Base-by-base conservation (phyloP, 768 basidiomycete species). In the Nevesoporus exiguus region DNA sequence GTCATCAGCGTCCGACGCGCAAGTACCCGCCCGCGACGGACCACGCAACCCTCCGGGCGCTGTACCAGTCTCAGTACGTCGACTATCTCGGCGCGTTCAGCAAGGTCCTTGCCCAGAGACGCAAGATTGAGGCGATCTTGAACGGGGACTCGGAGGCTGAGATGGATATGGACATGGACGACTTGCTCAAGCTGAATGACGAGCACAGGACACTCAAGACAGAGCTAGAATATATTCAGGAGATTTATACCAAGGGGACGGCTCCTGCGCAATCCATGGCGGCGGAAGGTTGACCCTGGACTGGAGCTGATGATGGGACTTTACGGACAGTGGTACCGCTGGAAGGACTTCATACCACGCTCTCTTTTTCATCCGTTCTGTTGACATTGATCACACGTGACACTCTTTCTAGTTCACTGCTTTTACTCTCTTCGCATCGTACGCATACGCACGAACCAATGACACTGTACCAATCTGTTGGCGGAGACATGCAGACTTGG, bases 101-200 rank as follows among this genome's bases (percentile, higher is more conserved):
- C 30, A 71, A 76, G 62, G 65, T 85, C 44, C 64, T 76, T 22
- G 71, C 71, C 7, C 79, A 85, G 65, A 80, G 79, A 61, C 65
- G 69, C 45, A 80, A 77, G 61, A 73, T 84, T 29, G 77, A 82
- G 66, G 74, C 71, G n/a, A 64, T 84, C 46, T 63, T 88, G 37
- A 75, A 73, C 21, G 74, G 69, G 36, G 83, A 82, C 58, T 82
- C 80, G 11, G 81, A 81, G 50, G 78, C 72, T 7, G 84, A 84
- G 56, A 63, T 74, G 19, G 81, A 82, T 44, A 65, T 85, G 74
- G 78, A 78, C 55, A 64, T 72, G 3, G 81, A 85, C 31, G 84
- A 82, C 15, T 56, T 86, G 53, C 60, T 67, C 49, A 74, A 72
- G 50, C 61, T 85, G 24, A 74, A 69, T 48, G 60, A 61, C 9